Percentiles rank a stretch among this genome's conserved stretches.
phyloP scores from a whole-genome alignment of 148 eudicot species.

The Chenopodium quinoa region DNA sequence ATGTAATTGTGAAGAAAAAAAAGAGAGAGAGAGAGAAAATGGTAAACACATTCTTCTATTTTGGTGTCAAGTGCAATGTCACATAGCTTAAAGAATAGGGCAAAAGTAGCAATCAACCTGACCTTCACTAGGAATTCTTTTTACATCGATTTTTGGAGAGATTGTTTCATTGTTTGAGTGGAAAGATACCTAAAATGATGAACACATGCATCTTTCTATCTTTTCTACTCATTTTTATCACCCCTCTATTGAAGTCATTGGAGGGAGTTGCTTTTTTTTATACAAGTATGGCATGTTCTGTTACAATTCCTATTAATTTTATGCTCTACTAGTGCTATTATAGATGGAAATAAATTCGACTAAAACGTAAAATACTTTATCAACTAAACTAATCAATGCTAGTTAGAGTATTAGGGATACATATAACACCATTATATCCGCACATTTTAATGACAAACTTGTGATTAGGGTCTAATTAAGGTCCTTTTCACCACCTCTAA shows the following conservation, averaged over 20 bases:
- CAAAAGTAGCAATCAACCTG: not conserved
- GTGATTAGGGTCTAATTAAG: too few species aligned
- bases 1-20: too few species aligned
- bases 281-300: not conserved
- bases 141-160: not conserved
- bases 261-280: not conserved
- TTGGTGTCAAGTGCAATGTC: not conserved
- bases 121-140: not conserved
- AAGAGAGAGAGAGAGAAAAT: too few species aligned
- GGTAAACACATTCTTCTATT: too few species aligned
- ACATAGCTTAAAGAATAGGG: not conserved
- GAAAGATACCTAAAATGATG: not conserved
- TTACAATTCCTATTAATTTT: not conserved
- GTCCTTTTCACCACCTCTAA: too few species aligned
- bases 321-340: not conserved
- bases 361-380: too few species aligned
- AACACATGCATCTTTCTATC: not conserved
- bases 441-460: too few species aligned
- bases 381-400: too few species aligned
- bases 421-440: too few species aligned
- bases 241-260: not conserved
- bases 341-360: too few species aligned
- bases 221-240: not conserved
- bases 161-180: not conserved
- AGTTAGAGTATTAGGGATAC: too few species aligned